phyloP scores from a whole-genome alignment of 2,329 filamentous ascomycete species.

The Fusarium sp. region DNA sequence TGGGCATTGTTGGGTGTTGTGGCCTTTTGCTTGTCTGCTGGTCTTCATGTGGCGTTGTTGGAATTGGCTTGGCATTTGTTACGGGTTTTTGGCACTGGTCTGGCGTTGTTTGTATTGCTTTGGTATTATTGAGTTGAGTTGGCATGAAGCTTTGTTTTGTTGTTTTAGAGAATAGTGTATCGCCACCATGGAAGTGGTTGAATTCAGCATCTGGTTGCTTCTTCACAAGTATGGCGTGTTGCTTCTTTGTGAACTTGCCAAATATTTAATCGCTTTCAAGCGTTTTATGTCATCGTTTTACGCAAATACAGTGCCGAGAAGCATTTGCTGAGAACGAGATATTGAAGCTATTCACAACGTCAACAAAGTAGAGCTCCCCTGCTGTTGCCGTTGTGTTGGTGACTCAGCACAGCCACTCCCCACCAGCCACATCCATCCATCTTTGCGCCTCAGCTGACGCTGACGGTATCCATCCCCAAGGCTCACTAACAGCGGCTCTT shows the following conservation, averaged over 20 bases:
- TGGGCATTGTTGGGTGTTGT: background rate
- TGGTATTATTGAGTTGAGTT: background rate
- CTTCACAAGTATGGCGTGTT: background rate
- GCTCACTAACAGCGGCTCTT: slow-evolving; percentile 26
- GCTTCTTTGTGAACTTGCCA: background rate
- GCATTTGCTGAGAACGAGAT: background rate
- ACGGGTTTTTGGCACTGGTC: background rate
- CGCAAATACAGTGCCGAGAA: background rate
- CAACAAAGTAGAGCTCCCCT: background rate
- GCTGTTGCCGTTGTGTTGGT: background rate
- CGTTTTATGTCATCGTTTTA: background rate
- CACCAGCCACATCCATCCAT: background rate
- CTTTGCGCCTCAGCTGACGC: background rate
- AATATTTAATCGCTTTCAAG: background rate
- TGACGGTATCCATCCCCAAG: background rate
- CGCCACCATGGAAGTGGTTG: background rate
- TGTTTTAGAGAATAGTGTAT: background rate
- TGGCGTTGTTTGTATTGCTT: background rate
- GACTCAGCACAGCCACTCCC: background rate
- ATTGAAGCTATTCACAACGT: background rate
- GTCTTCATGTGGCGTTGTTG: background rate
- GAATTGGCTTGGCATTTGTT: background rate
- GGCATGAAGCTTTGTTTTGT: background rate
- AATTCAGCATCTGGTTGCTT: background rate
- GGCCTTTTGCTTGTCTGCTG: background rate